Evolutionary conservation across 805 yeast genomes (phyloP).

Genomic region (Sungouiella thailandica): DNA sequence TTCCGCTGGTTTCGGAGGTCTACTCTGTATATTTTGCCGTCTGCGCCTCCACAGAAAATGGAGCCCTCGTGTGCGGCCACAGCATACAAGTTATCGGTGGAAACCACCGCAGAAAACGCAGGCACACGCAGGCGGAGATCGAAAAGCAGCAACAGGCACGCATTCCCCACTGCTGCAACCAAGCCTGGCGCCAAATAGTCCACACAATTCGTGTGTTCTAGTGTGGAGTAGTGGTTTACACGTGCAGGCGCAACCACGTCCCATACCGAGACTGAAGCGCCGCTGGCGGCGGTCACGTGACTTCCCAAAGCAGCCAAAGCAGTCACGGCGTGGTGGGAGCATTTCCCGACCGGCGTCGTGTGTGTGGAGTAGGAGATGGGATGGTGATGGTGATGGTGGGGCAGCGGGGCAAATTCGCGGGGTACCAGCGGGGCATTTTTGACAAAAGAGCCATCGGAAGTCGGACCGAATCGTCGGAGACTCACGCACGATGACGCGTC

Average conservation of each 20-base stretch:
- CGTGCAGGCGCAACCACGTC: conserved; percentile 11
- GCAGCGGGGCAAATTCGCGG: too few relatives aligned
- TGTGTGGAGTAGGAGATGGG: too few relatives aligned
- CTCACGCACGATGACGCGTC: too few relatives aligned
- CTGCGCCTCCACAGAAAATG: conserved; percentile 13
- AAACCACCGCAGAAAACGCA: conserved; percentile 7
- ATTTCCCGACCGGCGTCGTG: conserved; percentile 14
- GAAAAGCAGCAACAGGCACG: conserved; percentile 11
- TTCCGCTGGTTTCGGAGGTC: conserved; percentile 12
- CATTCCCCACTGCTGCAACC: conserved; percentile 14
- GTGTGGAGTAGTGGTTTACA: conserved; percentile 7
- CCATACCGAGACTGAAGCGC: conserved; percentile 10
- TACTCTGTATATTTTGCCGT: conserved; percentile 11
- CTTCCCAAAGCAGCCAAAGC: conserved; percentile 6
- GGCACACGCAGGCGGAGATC: conserved; percentile 10
- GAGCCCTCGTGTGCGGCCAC: conserved; percentile 8
- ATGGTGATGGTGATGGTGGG: too few relatives aligned
- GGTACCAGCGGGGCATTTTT: too few relatives aligned
- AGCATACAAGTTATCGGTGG: conserved; percentile 13
- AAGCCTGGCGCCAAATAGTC: conserved; percentile 5
- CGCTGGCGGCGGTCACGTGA: conserved; percentile 6
- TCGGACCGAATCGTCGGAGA: too few relatives aligned
- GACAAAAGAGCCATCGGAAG: too few relatives aligned
- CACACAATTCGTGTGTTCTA: conserved; percentile 9
- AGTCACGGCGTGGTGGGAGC: conserved; percentile 11